Evolutionary conservation across 2,329 filamentous ascomycete species (phyloP), one percentile per base, ranked within the genome.

Genomic region (Alternaria incomplexa): DNA sequence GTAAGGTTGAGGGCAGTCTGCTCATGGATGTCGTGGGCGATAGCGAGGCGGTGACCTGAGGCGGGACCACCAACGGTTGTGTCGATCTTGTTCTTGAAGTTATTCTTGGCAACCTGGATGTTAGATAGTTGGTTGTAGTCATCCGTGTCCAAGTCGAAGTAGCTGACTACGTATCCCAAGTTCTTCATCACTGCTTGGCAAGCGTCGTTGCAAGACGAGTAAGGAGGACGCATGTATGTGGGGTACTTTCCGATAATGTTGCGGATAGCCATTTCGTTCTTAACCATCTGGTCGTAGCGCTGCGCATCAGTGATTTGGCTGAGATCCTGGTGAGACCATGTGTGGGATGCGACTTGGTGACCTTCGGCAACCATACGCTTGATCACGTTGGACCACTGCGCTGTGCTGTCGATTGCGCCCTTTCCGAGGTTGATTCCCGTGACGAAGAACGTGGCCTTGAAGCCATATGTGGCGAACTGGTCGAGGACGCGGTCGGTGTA

Each of bases 371-470:
- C 65, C 83, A 87, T 88, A 54, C 85, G 84, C 73, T 84, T 83
- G 58, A 89, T 85, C 17, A 86, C 83, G 4, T 79, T 79, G 5
- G 80, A 77, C 76, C 86, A 86, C 7, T 81, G 75, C 4, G 67
- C 22, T 15, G 65, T 70, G 61, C 86, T 81, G 66, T 88, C 87
- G 67, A 88, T 88, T 66, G 81, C 78, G 36, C 86, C 85, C 74
- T 87, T 88, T 57, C 82, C 83, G n/a, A 84, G 78, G 75, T 87
- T 87, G 73, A 82, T 86, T 11, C 86, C 86, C 6, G 85, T 88
- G 57, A 91, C 81, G 74, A 91, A 91, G 77, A 92, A 91, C 0
- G 90, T 91, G 0, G 88, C 89, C 67, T 87, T 89, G 36, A 87
- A 88, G 17, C 84, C 80, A 67, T 89, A 68, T 15, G 45, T 87